Base-by-base conservation (phyloP, 1,284 basidiomycete species). In the Anthracocystis walkeri region DNA sequence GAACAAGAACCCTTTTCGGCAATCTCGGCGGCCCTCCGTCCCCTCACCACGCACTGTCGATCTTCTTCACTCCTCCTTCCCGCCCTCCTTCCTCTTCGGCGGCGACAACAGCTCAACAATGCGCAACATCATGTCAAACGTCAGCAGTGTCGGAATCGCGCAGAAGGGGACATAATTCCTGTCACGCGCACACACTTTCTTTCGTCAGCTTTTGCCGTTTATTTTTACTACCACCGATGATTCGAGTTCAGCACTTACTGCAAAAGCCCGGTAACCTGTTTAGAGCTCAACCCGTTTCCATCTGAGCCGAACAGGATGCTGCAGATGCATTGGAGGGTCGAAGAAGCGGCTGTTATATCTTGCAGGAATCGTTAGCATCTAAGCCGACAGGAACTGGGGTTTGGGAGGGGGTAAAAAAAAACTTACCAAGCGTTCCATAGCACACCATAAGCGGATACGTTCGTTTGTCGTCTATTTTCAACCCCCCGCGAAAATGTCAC, bases 401-500 rank as follows among this genome's bases (percentile, higher is more conserved):
- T 3, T 20, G 8, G 21, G 10, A 11, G 25, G 4, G 18, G 41
- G 23, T 23, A 4, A 7, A 58, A 16, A 21, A 16, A 38, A 12
- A 41, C 71, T 68, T 59, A 74, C 72, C 77, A 1, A 80, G 65
- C 21, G 71, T 70, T 16, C 65, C 71, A 46, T 80, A 80, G 4
- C 57, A 60, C 4, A 77, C 62, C 59, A 80, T 56, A 4, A 80
- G 40, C 8, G 78, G 77, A 38, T 79, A 79, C n/a, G 66, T 73
- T 1, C 67, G 57, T 48, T 66, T 76, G n/a, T 78, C 67, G 58
- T 80, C 78, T 78, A 29, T 10, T 16, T 16, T 3, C 3, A 7
- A 38, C 35, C 11, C 3, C 35, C 4, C 49, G 27, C 44, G 41
- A 11, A 8, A 38, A 49, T n/a, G 33, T n/a, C 35, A 21, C 4